Evolutionary conservation across 495 filamentous ascomycete species (phyloP), one percentile per base, ranked within the genome.

Genomic region (Ascodesmis nigricans): DNA sequence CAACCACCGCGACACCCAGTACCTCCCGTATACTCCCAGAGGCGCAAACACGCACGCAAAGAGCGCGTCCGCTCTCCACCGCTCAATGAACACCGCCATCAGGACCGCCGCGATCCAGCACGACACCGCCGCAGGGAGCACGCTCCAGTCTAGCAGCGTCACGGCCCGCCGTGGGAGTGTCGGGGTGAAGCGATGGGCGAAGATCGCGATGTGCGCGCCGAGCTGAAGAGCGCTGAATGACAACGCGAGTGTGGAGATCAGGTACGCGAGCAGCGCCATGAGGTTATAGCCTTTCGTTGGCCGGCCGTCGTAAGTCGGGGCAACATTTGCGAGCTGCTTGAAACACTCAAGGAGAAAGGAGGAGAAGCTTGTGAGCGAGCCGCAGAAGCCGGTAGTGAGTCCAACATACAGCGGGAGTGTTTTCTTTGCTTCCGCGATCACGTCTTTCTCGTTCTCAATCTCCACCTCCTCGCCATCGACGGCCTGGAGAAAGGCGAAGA

Each of bases 311-410:
- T 52, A 21, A 5, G 64, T 57, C 0, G 68, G 62, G 7, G 80
- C 57, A 33, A 70, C 65, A 48, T 92, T 91, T 4, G 78, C 72
- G 8, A 93, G 53, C 0, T 78, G 73, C n/a, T 91, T 62, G 53
- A 91, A 92, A 30, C 63, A 55, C 47, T 90, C 84, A 3, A 83
- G 69, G 25, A 83, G 73, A 50, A 92, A 91, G 8, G 77, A 71
- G 0, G 82, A 91, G 56, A 93, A 95, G 23, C 74, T 80, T 2
- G 87, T 95, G 33, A 87, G 73, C 45, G 71, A 81, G 35, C 87
- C 87, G 54, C 87, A 95, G 58, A 91, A 93, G 8, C 87, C 87
- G 2, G 79, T 90, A 0, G 84, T 70, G 1, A 97, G 69, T 13
- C 87, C 87, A 36, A 93, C 78, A 51, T 87, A 93, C 0, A 92